Evolutionary conservation across 2,329 filamentous ascomycete species (phyloP), one percentile per base, ranked within the genome.

Genomic region (Cercospora nicotianae): DNA sequence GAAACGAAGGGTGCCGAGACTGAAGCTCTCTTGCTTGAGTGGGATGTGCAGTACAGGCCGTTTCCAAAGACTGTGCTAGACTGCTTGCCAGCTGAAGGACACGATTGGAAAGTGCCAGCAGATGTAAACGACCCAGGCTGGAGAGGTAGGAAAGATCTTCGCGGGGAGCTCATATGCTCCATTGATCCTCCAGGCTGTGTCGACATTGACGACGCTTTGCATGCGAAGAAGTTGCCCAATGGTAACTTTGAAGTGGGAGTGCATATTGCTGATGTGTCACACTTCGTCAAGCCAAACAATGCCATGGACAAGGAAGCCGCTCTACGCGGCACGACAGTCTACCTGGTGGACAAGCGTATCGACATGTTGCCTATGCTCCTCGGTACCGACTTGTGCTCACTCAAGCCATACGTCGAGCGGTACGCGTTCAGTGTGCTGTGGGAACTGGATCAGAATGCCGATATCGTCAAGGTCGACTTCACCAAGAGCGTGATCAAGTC

Each of bases 1-100:
- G 95, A 99, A 80, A 96, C 92, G 5, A 98, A 99, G 80, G 93
- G 91, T n/a, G 95, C 95, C 7, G 95, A 98, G 82, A 99, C 95
- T 0, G 95, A 99, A 79, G 95, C 95, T 20, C 83, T 99, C 55
- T 84, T 99, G 10, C 85, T 99, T 30, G 95, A 99, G 79, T 97
- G 94, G 81, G 95, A 99, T 77, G 95, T 99, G 2, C 95, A 99
- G 79, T 99, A 99, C 80, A 89, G 94, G 65, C 95, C 95, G 0
- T 99, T 99, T 79, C 94, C 95, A 5, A 97, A 97, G 81, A 92
- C 93, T 0, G 94, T 99, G 4, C 82, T 99, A 63, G 94, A 99
- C 79, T 99, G 95, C 77, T 83, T 99, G 64, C 95, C 95, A 8
- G 84, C 87, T 31, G 93, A 98, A 80, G 95, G 95, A 1, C 94